Conservation (phyloP, 2,329 filamentous ascomycete genomes). For the Ascochyta lentis region DNA sequence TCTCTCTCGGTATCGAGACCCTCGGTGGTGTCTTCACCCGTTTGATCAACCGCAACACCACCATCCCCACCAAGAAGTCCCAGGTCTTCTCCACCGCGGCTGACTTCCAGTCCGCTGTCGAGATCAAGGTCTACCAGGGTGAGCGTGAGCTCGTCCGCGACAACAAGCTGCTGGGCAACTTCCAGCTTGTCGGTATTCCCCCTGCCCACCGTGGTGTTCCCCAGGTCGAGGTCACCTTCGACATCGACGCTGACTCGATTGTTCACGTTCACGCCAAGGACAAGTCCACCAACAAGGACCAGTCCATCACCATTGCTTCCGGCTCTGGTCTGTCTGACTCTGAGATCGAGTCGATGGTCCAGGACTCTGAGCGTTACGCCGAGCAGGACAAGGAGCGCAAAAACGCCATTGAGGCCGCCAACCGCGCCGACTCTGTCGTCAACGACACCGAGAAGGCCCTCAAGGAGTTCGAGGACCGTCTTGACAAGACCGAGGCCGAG, state of each 20-base stretch:
- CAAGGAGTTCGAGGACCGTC: constrained; percentile 93
- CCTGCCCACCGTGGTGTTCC: constrained; percentile 95
- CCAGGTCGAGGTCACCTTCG: constrained; percentile 97
- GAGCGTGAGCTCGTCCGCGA: constrained; percentile 98
- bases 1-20: constrained; percentile 98
- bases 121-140: constrained; percentile 99
- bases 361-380: constrained; percentile 96
- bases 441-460: constrained; percentile 99
- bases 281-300: constrained; percentile 99
- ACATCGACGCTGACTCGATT: constrained; percentile 97
- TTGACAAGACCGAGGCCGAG: constrained; percentile 95
- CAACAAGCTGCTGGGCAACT: constrained; percentile 99
- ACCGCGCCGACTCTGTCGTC: constrained; percentile 93
- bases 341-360: constrained; percentile 97
- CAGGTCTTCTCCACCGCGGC: constrained; percentile 97
- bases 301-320: constrained; percentile 98
- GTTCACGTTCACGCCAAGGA: constrained; percentile 98
- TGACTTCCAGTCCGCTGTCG: constrained; percentile 97
- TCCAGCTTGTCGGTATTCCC: constrained; percentile 97
- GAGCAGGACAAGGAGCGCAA: constrained; percentile 97
- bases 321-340: constrained; percentile 93
- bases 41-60: constrained; percentile 98
- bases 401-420: constrained; percentile 91
- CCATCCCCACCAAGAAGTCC: constrained; percentile 99
- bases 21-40: constrained; percentile 97